Conservation (phyloP, 768 basidiomycete species). For the Leccinum barrowsii region DNA sequence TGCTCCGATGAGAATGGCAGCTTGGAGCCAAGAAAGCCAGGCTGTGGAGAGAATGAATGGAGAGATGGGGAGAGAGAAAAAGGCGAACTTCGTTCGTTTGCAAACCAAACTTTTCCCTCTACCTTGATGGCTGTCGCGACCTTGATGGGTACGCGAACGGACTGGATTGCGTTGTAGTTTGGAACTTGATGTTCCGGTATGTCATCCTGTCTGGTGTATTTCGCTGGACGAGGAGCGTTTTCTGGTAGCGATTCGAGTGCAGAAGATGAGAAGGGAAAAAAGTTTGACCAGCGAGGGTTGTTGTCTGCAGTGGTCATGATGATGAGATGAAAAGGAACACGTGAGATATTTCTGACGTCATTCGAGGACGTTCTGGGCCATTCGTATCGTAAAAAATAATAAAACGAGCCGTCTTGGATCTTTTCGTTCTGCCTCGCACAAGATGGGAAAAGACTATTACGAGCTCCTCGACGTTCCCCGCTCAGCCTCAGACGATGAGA, state of each 20-base stretch:
- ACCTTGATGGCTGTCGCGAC: constrained; percentile 79
- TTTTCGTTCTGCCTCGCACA: not conserved
- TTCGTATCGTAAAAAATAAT: constrained; percentile 18
- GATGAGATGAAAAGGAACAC: not conserved
- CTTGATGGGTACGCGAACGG: constrained; percentile 77
- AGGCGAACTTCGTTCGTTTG: constrained; percentile 82
- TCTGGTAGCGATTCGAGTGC: constrained; percentile 52
- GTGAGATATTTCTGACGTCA: constrained; percentile 28
- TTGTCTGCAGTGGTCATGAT: constrained; percentile 12
- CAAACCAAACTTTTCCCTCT: constrained; percentile 97
- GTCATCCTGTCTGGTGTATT: constrained; percentile 68
- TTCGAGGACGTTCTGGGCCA: constrained; percentile 32
- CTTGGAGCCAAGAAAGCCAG: constrained; percentile 91
- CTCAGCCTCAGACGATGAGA: constrained; percentile 75
- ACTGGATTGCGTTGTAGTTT: constrained; percentile 74
- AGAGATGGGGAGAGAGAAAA: not conserved
- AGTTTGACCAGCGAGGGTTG: constrained; percentile 44
- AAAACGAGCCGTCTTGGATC: not conserved
- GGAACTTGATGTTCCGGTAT: constrained; percentile 49
- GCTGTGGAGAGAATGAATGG: constrained; percentile 42
- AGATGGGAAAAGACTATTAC: constrained; percentile 90
- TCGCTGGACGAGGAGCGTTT: constrained; percentile 32
- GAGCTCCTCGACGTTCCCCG: constrained; percentile 70
- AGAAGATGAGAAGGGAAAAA: constrained; percentile 67
- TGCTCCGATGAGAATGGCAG: constrained; percentile 77